Conservation (phyloP, 2,329 filamentous ascomycete species). For the Talaromyces islandicus region DNA sequence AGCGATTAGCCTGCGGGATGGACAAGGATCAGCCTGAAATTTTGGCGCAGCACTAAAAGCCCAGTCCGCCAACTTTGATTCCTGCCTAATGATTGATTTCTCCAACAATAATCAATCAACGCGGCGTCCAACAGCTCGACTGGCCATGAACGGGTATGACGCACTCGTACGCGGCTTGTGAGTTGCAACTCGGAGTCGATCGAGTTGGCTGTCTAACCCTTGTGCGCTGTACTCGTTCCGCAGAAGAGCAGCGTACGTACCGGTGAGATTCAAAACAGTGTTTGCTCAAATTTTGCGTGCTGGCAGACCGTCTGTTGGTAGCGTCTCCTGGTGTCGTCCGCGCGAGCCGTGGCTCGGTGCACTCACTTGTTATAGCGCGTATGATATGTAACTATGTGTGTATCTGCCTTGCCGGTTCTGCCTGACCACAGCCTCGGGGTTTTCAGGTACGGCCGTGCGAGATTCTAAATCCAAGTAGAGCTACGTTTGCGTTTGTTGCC, state of each 20-base stretch:
- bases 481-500: not conserved
- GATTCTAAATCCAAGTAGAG: not conserved
- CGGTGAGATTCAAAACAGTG: not conserved
- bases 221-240: not conserved
- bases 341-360: not conserved
- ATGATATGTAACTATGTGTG: not conserved
- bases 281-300: not conserved
- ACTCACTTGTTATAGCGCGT: not conserved
- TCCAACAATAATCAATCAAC: not conserved
- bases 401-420: not conserved
- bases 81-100: not conserved
- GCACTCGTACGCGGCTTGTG: not conserved
- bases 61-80: not conserved
- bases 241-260: not conserved
- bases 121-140: not conserved
- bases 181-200: not conserved
- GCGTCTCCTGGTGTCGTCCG: not conserved
- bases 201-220: not conserved
- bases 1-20: slow-evolving; percentile 15
- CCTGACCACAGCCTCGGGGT: not conserved
- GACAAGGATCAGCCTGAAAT: slow-evolving; percentile 1
- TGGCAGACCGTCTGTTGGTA: not conserved
- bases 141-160: not conserved
- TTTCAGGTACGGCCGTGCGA: not conserved
- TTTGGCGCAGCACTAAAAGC: not conserved